Evolutionary conservation across 768 basidiomycete species (phyloP).

Genomic region (Crassisporium funariophilum): DNA sequence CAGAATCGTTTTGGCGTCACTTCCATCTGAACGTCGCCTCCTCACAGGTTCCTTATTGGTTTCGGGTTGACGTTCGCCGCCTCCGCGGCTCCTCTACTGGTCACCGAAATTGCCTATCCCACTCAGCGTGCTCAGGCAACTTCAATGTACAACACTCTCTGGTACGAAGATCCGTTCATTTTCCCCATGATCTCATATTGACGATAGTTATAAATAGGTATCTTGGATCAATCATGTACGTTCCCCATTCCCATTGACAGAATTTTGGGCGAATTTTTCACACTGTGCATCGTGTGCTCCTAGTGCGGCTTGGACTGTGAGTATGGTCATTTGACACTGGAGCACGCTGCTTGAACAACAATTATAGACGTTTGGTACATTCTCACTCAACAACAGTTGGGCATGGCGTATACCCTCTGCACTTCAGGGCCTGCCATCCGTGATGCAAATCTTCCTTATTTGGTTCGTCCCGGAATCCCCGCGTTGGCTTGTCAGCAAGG

Average conservation of each 20-base stretch:
- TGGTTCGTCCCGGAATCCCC: slow-evolving; percentile 74
- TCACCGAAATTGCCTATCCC: slow-evolving; percentile 76
- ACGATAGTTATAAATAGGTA: slow-evolving; percentile 35
- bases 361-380: slow-evolving; percentile 62
- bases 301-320: slow-evolving; percentile 64
- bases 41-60: slow-evolving; percentile 55
- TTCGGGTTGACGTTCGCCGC: slow-evolving; percentile 67
- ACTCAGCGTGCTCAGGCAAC: slow-evolving; percentile 72
- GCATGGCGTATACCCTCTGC: slow-evolving; percentile 74
- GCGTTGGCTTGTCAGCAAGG: slow-evolving; percentile 70
- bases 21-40: not conserved
- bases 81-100: slow-evolving; percentile 73
- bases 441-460: slow-evolving; percentile 60
- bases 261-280: not conserved
- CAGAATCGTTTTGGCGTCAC: not conserved
- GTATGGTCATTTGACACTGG: slow-evolving; percentile 1
- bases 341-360: not conserved
- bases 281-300: not conserved
- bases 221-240: slow-evolving; percentile 67
- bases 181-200: not conserved
- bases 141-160: slow-evolving; percentile 71
- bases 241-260: slow-evolving; percentile 6
- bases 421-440: slow-evolving; percentile 61
- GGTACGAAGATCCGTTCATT: slow-evolving; percentile 34
- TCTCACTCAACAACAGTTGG: slow-evolving; percentile 60